Percentiles rank a stretch among this genome's conserved stretches.
These are phyloP conservation scores for Fraxinus ornus DNA, from an alignment of 305 asterid genomes.

Conservation along the genomic window DNA sequence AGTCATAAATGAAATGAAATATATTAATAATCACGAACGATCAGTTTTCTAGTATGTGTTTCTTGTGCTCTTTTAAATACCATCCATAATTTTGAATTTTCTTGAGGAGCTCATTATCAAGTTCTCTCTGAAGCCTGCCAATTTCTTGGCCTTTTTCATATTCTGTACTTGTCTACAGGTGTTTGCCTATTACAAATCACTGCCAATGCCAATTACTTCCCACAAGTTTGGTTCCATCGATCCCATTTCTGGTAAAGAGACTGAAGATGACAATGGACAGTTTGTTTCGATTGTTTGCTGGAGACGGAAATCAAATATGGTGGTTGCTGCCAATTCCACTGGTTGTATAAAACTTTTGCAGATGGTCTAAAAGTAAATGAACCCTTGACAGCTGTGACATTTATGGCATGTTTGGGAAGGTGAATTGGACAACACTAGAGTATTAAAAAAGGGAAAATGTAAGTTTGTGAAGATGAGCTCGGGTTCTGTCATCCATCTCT, in stretches of 20 bases:
- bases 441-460: neutral
- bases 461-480: constrained; percentile 10
- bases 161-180: constrained; percentile 44
- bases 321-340: constrained; percentile 80
- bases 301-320: constrained; percentile 81
- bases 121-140: constrained; percentile 4
- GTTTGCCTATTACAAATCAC: constrained; percentile 66
- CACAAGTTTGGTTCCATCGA: constrained; percentile 81
- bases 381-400: constrained; percentile 13
- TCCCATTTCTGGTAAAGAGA: constrained; percentile 79
- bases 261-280: constrained; percentile 71
- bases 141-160: constrained; percentile 10
- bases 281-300: constrained; percentile 94
- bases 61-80: neutral
- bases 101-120: neutral
- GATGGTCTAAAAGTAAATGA: constrained; percentile 49
- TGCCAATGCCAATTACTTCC: constrained; percentile 84
- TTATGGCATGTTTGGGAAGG: constrained; percentile 9
- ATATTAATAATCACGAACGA: neutral
- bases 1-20: neutral
- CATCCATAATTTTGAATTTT: neutral
- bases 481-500: neutral
- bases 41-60: neutral
- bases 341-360: constrained; percentile 82
- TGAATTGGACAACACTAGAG: neutral